A percentile compares a stretch with the other conserved stretches of the same genome.
Evolutionary conservation across 768 basidiomycete species (phyloP).

Genomic region (Tulasnella sp.): DNA sequence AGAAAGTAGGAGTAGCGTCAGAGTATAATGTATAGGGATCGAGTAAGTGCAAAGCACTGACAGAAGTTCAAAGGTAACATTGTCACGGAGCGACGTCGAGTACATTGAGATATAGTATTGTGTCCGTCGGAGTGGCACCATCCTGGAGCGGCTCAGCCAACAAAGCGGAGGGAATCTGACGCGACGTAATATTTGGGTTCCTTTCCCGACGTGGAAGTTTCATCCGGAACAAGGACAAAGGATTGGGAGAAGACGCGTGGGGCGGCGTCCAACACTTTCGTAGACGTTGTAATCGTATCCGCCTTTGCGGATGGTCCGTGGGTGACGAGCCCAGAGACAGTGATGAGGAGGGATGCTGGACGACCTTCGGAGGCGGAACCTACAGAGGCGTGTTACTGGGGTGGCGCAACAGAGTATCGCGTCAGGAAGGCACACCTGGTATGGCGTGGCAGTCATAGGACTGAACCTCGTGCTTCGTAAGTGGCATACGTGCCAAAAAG

Average conservation of each 20-base stretch:
- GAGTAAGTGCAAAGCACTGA: no score
- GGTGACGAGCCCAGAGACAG: slow-evolving; percentile 62
- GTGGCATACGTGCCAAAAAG: slow-evolving; percentile 16
- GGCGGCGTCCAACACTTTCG: slow-evolving; percentile 46
- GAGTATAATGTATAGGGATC: no score
- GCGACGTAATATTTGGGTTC: slow-evolving; percentile 62
- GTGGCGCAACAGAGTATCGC: background rate
- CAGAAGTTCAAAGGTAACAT: no score
- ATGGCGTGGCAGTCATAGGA: slow-evolving; percentile 87
- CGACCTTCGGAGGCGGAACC: slow-evolving; percentile 4
- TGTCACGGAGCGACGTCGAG: no score
- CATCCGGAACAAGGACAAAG: slow-evolving; percentile 58
- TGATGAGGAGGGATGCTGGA: slow-evolving; percentile 66
- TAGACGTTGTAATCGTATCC: slow-evolving; percentile 19
- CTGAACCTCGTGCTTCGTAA: slow-evolving; percentile 70
- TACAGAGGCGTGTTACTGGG: background rate
- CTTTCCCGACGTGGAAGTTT: slow-evolving; percentile 52
- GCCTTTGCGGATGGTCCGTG: slow-evolving; percentile 19
- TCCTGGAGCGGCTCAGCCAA: no score
- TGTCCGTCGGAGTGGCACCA: no score
- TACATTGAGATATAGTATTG: no score
- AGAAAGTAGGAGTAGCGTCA: no score
- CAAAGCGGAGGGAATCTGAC: slow-evolving; percentile 69
- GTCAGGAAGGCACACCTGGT: slow-evolving; percentile 39
- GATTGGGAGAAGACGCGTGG: slow-evolving; percentile 80